Conservation (phyloP, 1,284 basidiomycete genomes). For the Sparassis latifolia region DNA sequence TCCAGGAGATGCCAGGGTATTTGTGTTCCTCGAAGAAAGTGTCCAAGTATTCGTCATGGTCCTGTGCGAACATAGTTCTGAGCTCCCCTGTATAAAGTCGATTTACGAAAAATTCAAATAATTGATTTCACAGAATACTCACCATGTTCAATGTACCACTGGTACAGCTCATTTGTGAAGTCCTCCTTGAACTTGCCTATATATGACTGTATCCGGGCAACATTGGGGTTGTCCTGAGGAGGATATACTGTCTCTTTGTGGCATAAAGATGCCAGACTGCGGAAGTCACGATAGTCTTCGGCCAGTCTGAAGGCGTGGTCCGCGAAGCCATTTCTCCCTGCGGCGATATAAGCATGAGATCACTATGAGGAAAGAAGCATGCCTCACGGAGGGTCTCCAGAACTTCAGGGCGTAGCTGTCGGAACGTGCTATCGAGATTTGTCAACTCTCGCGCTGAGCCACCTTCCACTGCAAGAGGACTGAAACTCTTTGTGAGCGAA, state of each 20-base stretch:
- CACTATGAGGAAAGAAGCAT: not conserved
- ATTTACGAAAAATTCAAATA: conserved; percentile 4
- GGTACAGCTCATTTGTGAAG: conserved; percentile 85
- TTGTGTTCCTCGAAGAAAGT: conserved; percentile 65
- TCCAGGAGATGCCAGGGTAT: conserved; percentile 76
- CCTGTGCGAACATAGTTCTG: conserved; percentile 71
- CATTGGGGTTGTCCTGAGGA: conserved; percentile 55
- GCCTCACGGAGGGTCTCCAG: conserved; percentile 71
- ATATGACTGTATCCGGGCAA: conserved; percentile 59
- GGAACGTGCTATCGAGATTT: conserved; percentile 60
- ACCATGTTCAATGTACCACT: conserved; percentile 82
- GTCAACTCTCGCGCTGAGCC: conserved; percentile 46
- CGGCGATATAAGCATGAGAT: not conserved
- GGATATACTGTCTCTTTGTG: conserved; percentile 62
- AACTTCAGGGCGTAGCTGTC: conserved; percentile 62
- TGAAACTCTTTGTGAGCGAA: conserved; percentile 13
- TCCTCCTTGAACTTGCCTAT: conserved; percentile 76
- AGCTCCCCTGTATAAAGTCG: conserved; percentile 49
- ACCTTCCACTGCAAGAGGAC: conserved; percentile 39
- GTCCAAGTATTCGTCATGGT: conserved; percentile 64
- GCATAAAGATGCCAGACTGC: conserved; percentile 77
- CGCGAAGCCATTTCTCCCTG: conserved; percentile 63
- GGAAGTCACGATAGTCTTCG: conserved; percentile 82
- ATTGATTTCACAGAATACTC: conserved; percentile 7
- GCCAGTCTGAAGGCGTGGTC: conserved; percentile 76